Conservation (phyloP, 2,329 filamentous ascomycete species). For the Talaromyces sp. region DNA sequence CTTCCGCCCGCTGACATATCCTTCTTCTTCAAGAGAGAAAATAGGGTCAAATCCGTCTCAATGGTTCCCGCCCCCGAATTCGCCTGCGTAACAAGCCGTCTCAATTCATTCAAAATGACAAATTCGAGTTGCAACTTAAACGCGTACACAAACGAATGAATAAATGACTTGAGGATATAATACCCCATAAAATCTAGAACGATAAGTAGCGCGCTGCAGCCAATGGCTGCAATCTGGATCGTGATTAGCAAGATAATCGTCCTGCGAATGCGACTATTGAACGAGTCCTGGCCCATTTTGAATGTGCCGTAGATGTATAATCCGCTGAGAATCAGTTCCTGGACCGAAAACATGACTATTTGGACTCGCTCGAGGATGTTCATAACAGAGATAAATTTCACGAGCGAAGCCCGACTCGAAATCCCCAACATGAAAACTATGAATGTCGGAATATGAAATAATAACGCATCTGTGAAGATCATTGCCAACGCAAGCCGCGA, state of each 20-base stretch:
- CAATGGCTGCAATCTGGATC: conserved; percentile 10
- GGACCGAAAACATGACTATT: conserved; percentile 48
- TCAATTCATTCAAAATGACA: conserved; percentile 17
- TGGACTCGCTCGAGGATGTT: conserved; percentile 47
- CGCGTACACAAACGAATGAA: conserved; percentile 18
- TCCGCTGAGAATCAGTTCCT: conserved; percentile 48
- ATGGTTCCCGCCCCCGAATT: background rate
- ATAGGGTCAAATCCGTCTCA: background rate
- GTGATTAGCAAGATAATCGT: conserved; percentile 13
- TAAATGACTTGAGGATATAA: conserved; percentile 16
- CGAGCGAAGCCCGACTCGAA: conserved; percentile 16
- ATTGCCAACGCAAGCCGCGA: conserved; percentile 32
- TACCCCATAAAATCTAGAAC: conserved; percentile 11
- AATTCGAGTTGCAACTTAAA: conserved; percentile 17
- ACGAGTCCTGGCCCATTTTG: conserved; percentile 20
- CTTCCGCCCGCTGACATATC: background rate
- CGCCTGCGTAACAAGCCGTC: conserved; percentile 1
- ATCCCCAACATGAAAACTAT: conserved; percentile 26
- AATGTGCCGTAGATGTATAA: conserved; percentile 49
- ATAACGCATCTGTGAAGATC: conserved; percentile 37
- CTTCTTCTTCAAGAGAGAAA: background rate
- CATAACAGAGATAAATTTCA: conserved; percentile 28
- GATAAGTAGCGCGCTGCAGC: conserved; percentile 4
- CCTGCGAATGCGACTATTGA: conserved; percentile 11
- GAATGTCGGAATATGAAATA: conserved; percentile 36